Percentiles rank a stretch among this genome's conserved stretches.
phyloP scores from a whole-genome alignment of 1,284 basidiomycete genomes.

The Sporisorium scitamineum region DNA sequence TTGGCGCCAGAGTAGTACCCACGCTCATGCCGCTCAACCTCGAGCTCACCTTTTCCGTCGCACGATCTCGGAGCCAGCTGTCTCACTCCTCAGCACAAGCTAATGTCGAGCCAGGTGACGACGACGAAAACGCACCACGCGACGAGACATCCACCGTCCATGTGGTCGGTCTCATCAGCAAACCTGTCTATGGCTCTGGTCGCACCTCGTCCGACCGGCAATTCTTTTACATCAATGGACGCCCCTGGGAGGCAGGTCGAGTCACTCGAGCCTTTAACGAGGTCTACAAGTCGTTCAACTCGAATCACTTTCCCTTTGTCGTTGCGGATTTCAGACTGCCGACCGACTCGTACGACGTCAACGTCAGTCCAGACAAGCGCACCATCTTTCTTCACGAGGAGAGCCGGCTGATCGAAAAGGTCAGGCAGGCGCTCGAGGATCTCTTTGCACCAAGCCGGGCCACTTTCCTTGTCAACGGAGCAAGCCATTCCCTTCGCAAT shows the following conservation, averaged over 20 bases:
- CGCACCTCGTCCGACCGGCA: constrained; percentile 79
- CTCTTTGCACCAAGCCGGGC: constrained; percentile 78
- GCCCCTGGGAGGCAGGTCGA: constrained; percentile 79
- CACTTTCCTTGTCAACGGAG: constrained; percentile 72
- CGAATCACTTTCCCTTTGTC: constrained; percentile 75
- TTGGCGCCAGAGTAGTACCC: constrained; percentile 84
- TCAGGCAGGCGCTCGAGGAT: constrained; percentile 75
- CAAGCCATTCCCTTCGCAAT: constrained; percentile 33
- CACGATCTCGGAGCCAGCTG: constrained; percentile 2
- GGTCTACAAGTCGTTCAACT: constrained; percentile 64
- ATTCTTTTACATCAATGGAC: constrained; percentile 92
- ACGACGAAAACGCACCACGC: not conserved
- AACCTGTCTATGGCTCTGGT: constrained; percentile 79
- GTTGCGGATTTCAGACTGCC: constrained; percentile 86
- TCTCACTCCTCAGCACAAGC: not conserved
- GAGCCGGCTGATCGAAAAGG: constrained; percentile 77
- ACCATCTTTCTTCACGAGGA: constrained; percentile 94
- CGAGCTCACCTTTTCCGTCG: constrained; percentile 41
- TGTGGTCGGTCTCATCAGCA: constrained; percentile 82
- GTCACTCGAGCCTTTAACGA: constrained; percentile 63
- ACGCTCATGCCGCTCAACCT: constrained; percentile 81
- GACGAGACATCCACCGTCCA: constrained; percentile 70
- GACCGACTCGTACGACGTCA: constrained; percentile 88
- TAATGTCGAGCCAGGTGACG: constrained; percentile 6
- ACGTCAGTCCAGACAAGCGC: constrained; percentile 95